Evolutionary conservation across 2,329 filamentous ascomycete species (phyloP).

Genomic region (Calonectria leucothoes): DNA sequence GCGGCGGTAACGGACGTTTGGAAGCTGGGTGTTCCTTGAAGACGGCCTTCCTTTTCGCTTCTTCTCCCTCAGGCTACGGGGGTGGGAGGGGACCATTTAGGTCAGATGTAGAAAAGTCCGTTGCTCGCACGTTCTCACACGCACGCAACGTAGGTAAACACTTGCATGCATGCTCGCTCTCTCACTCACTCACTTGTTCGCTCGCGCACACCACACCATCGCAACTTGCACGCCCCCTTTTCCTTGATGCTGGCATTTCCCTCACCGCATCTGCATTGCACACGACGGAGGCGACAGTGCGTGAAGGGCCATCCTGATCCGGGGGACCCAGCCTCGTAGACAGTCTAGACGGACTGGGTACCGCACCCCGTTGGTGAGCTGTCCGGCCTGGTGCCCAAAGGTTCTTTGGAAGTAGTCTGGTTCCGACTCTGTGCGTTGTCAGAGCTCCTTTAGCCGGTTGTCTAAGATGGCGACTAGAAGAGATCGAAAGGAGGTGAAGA

Average conservation of each 20-base stretch:
- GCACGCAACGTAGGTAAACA: background rate
- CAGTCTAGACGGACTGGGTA: background rate
- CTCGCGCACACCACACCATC: background rate
- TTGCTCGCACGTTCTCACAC: background rate
- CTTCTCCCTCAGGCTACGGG: background rate
- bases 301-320: background rate
- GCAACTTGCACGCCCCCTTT: background rate
- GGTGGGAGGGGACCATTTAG: background rate
- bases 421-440: background rate
- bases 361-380: background rate
- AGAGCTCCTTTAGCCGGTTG: background rate
- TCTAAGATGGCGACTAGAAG: background rate
- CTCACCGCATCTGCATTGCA: constrained; percentile 5
- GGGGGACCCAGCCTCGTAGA: background rate
- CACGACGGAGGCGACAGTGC: background rate
- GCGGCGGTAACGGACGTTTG: background rate
- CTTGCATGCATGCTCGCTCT: background rate
- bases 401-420: background rate
- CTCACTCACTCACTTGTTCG: background rate
- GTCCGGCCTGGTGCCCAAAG: background rate
- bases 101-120: background rate
- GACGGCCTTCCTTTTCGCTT: background rate
- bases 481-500: background rate
- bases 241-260: background rate
- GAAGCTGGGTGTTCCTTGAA: background rate